A percentile compares a stretch with the other conserved stretches of the same genome.
Conservation (phyloP, 2,329 filamentous ascomycete species). For the Claviceps monticola region DNA sequence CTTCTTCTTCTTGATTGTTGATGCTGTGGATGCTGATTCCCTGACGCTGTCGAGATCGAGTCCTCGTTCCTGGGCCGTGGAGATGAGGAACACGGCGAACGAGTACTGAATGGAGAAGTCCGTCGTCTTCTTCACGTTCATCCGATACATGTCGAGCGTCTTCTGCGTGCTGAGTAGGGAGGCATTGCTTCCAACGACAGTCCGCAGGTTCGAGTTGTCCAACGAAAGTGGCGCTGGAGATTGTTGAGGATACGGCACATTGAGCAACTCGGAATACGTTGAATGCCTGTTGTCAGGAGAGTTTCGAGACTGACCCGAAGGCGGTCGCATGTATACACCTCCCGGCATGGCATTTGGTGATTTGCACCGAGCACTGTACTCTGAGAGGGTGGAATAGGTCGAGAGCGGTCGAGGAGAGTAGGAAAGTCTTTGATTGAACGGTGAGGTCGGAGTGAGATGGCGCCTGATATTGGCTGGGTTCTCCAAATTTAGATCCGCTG, state of each 20-base stretch:
- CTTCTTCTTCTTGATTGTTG: constrained; percentile 23
- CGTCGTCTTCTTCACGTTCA: constrained; percentile 94
- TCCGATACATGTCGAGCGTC: constrained; percentile 93
- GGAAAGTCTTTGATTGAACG: constrained; percentile 41
- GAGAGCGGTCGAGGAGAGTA: constrained; percentile 58
- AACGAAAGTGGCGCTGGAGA: constrained; percentile 51
- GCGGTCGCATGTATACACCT: constrained; percentile 29
- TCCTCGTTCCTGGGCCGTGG: constrained; percentile 69
- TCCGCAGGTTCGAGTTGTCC: constrained; percentile 70
- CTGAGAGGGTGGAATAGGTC: constrained; percentile 60
- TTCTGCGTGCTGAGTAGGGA: constrained; percentile 83
- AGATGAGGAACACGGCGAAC: constrained; percentile 88
- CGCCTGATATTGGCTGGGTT: constrained; percentile 39
- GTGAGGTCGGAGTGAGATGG: constrained; percentile 46
- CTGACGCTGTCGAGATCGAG: constrained; percentile 35
- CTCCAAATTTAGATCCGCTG: constrained; percentile 36
- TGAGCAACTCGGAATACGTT: constrained; percentile 47
- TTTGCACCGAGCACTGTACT: constrained; percentile 49
- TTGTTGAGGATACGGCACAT: constrained; percentile 68
- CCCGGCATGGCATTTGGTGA: constrained; percentile 35
- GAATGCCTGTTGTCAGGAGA: constrained; percentile 41
- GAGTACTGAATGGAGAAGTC: constrained; percentile 87
- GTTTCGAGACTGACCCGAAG: constrained; percentile 36
- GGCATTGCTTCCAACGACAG: constrained; percentile 73
- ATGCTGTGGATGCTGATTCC: constrained; percentile 5